Base-by-base conservation (phyloP, 169 alveolate genomes). In the Babesia sp. region DNA sequence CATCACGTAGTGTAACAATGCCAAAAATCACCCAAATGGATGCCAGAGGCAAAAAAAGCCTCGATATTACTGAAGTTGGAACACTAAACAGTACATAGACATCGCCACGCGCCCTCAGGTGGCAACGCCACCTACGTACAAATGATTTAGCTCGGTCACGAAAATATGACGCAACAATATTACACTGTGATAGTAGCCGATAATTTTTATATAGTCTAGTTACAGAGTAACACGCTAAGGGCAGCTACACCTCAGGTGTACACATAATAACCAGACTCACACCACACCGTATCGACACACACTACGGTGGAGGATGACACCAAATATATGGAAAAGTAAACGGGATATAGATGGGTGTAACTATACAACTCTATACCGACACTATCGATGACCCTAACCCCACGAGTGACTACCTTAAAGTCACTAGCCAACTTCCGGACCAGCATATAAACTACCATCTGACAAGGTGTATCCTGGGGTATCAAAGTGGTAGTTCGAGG, bases 91-190 rank as follows among this genome's bases (percentile, higher is more conserved):
- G 46, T 39, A 39, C n/a, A 8, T 39, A 39, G n/a, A 39, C 46
- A 39, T 9, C 46, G 14, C 46, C 14, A 39, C 14, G 46, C 46
- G n/a, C 14, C n/a, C 46, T 39, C 8, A 8, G 8, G 46, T 39
- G 46, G 46, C 46, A 9, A 8, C 18, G 56, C 56, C 56, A 48
- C 56, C 56, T 48, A 48, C 56, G 56, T n/a, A n/a, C n/a, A n/a
- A n/a, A n/a, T n/a, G n/a, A n/a, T n/a, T n/a, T n/a, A n/a, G n/a
- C n/a, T n/a, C n/a, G n/a, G n/a, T n/a, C n/a, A n/a, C n/a, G n/a
- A n/a, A n/a, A n/a, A n/a, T n/a, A n/a, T n/a, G n/a, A n/a, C n/a
- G n/a, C n/a, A n/a, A n/a, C n/a, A n/a, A n/a, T n/a, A n/a, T n/a
- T n/a, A n/a, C n/a, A n/a, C n/a, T n/a, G n/a, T n/a, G n/a, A n/a